These are phyloP conservation scores for Fistulinella prunicolor DNA, from an alignment of 768 basidiomycete species.

Conservation along the genomic window DNA sequence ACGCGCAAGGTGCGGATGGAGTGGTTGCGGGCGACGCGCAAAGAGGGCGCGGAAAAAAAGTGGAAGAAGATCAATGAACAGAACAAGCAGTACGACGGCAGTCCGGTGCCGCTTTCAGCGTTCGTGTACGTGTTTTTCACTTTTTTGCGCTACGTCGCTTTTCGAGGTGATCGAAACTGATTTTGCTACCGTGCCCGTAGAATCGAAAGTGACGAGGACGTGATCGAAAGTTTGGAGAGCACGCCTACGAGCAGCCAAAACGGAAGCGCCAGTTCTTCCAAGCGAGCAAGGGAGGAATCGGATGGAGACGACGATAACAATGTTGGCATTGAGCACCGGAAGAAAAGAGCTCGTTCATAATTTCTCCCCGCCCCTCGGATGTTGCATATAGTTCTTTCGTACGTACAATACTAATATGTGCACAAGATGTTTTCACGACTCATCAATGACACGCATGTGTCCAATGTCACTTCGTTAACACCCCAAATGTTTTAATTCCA, in stretches of 20 bases:
- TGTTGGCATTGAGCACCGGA: not conserved
- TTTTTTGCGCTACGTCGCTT: no score
- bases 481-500: no score
- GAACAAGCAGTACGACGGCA: constrained; percentile 5
- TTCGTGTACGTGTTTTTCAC: constrained; percentile 26
- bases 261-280: constrained; percentile 4
- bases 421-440: no score
- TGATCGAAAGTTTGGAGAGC: constrained; percentile 23
- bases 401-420: no score
- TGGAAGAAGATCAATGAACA: constrained; percentile 21
- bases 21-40: constrained; percentile 25
- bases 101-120: constrained; percentile 17
- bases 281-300: constrained; percentile 13
- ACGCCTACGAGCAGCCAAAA: constrained; percentile 20
- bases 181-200: constrained; percentile 4
- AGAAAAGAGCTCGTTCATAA: constrained; percentile 18
- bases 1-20: constrained; percentile 23
- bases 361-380: no score
- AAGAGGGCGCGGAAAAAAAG: constrained; percentile 11
- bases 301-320: not conserved
- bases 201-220: constrained; percentile 26
- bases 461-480: no score
- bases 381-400: no score
- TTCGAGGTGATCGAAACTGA: not conserved
- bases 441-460: no score